phyloP scores from a whole-genome alignment of 352 stramenopile genomes.

The Poterioochromonas sp. region DNA sequence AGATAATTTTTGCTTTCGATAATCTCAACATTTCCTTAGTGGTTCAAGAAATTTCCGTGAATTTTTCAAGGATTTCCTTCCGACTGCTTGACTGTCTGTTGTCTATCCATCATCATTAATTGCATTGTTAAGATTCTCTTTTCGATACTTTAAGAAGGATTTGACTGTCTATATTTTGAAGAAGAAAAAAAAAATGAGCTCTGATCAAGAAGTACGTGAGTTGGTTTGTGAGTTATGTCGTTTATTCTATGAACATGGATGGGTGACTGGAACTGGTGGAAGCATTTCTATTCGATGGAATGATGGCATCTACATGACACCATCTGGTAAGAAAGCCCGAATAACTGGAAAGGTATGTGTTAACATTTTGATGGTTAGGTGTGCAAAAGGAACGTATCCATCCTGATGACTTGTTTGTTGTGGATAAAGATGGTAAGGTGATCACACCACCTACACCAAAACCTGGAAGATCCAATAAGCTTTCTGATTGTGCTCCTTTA shows the following conservation, averaged over 20 bases:
- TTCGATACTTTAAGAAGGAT: too few relatives aligned
- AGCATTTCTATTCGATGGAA: slow-evolving; percentile 80
- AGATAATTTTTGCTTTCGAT: too few relatives aligned
- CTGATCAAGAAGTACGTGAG: background rate
- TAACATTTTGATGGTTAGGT: too few relatives aligned
- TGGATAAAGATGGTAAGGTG: slow-evolving; percentile 69
- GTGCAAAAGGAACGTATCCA: slow-evolving; percentile 90
- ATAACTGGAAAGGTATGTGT: too few relatives aligned
- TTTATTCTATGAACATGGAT: slow-evolving; percentile 55
- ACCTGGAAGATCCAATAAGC: slow-evolving; percentile 48
- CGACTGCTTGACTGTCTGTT: too few relatives aligned
- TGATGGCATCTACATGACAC: slow-evolving; percentile 86
- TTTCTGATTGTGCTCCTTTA: slow-evolving; percentile 82
- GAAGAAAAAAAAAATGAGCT: background rate
- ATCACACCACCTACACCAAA: slow-evolving; percentile 53
- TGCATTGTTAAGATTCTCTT: too few relatives aligned
- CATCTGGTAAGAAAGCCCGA: too few relatives aligned
- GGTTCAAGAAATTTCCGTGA: too few relatives aligned
- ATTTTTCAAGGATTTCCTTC: too few relatives aligned
- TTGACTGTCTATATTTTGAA: too few relatives aligned
- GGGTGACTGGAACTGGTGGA: slow-evolving; percentile 86
- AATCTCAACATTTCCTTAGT: too few relatives aligned
- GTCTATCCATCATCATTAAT: too few relatives aligned
- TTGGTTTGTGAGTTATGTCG: slow-evolving; percentile 44
- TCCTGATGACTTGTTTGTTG: slow-evolving; percentile 84